Base-by-base conservation (phyloP, 306 rosid species). In the Sophora flavescens region DNA sequence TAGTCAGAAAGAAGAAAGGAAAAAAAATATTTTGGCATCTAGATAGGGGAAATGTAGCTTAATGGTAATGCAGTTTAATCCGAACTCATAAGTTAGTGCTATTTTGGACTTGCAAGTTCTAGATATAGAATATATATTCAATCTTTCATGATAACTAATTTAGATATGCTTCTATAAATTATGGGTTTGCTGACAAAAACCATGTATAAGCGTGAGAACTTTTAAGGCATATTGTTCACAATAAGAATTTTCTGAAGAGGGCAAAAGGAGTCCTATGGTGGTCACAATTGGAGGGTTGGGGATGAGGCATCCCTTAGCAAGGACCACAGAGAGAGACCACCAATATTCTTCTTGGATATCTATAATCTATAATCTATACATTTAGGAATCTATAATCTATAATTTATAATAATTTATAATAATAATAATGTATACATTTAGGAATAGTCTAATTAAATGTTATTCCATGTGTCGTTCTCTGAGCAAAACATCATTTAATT, bases 291-390 rank as follows among this genome's bases (percentile, higher is more conserved):
- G 72, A 14, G 45, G 17, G 45, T 26, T 14, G 74, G 36, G 81
- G 62, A 28, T 4, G 8, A 33, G 36, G 77, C 77, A 78, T 78
- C 82, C 70, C 52, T 36, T 35, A 9, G 63, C 47, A 68, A 69
- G 77, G 77, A 59, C 81, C 63, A 16, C 8, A 2, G 42, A 45
- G 15, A 14, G 2, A 44, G 48, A 66, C 11, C n/a, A 68, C 30
- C 12, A 64, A 63, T 61, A 51, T 48, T 74, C 41, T 63, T 63
- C 26, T 41, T 76, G 15, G 59, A 66, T 54, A 65, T 22, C 22
- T 22, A 22, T 22, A 22, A 22, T 22, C n/a, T n/a, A n/a, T n/a
- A n/a, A n/a, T n/a, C 22, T 22, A 22, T 22, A 22, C 22, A 22
- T 22, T 22, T 22, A 22, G 22, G 22, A 22, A 22, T 22, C 22